phyloP scores from a whole-genome alignment of 2,329 filamentous ascomycete genomes.

The Didymella glomerata region DNA sequence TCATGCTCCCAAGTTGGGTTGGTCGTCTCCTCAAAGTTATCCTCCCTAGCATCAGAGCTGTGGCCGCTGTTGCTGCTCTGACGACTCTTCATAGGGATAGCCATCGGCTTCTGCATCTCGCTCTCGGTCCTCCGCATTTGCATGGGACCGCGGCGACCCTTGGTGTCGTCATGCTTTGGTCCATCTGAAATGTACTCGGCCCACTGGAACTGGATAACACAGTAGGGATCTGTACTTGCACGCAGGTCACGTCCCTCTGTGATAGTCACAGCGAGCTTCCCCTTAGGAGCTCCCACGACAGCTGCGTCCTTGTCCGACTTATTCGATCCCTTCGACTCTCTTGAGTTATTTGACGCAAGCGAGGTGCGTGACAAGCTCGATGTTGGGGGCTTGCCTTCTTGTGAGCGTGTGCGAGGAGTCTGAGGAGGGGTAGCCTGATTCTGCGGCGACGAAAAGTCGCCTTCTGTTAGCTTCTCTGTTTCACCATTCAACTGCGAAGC shows the following conservation, averaged over 20 bases:
- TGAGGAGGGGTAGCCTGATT: conserved; percentile 92
- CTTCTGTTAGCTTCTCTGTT: conserved; percentile 89
- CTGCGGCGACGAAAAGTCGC: conserved; percentile 65
- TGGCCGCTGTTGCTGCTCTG: conserved; percentile 95
- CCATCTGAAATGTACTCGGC: conserved; percentile 95
- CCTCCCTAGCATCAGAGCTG: conserved; percentile 64
- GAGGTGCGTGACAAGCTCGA: conserved; percentile 62
- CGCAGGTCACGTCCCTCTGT: conserved; percentile 82
- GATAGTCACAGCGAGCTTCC: conserved; percentile 90
- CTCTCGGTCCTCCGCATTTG: conserved; percentile 73
- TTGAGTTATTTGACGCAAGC: conserved; percentile 54
- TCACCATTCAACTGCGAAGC: conserved; percentile 71
- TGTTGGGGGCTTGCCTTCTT: conserved; percentile 59
- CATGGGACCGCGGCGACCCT: conserved; percentile 51
- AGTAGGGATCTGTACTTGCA: conserved; percentile 87
- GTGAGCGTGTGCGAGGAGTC: conserved; percentile 85
- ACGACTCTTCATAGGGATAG: conserved; percentile 94
- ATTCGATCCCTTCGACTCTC: conserved; percentile 27
- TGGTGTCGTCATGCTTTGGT: conserved; percentile 68
- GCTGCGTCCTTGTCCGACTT: conserved; percentile 58
- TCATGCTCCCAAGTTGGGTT: conserved; percentile 96
- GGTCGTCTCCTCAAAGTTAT: conserved; percentile 71
- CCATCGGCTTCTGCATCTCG: conserved; percentile 85
- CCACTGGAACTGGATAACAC: conserved; percentile 95
- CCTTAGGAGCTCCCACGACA: conserved; percentile 76